These are phyloP conservation scores for Sordariomycetes sp. DNA, from an alignment of 2,329 filamentous ascomycete genomes.

Conservation along the genomic window DNA sequence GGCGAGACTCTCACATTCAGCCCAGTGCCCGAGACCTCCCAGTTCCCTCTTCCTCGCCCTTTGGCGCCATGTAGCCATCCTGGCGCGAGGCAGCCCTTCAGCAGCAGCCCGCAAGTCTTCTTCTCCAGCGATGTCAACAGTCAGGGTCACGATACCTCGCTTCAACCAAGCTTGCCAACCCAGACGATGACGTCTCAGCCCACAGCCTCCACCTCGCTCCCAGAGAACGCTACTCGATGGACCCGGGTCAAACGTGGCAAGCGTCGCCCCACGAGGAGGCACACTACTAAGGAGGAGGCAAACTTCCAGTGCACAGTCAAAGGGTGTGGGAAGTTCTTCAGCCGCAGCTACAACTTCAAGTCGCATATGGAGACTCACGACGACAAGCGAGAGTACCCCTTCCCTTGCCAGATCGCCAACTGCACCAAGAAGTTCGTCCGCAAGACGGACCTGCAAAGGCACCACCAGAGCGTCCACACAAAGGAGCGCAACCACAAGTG, in stretches of 20 bases:
- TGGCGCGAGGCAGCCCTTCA: background rate
- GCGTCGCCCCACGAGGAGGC: slow-evolving; percentile 19
- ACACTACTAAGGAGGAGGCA: slow-evolving; percentile 59
- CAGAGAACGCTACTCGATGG: background rate
- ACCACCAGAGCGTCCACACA: slow-evolving; percentile 61
- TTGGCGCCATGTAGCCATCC: background rate
- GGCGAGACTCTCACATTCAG: background rate
- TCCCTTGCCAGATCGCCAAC: slow-evolving; percentile 53
- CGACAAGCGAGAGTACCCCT: slow-evolving; percentile 60
- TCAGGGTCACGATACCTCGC: no score
- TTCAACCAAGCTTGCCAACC: no score
- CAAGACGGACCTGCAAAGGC: slow-evolving; percentile 65
- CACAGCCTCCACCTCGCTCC: background rate
- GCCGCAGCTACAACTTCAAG: slow-evolving; percentile 77
- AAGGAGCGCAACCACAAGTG: slow-evolving; percentile 64
- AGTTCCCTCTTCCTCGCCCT: background rate
- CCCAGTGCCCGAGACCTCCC: background rate
- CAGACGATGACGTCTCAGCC: background rate
- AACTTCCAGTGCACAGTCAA: slow-evolving; percentile 60
- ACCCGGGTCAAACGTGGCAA: slow-evolving; percentile 1
- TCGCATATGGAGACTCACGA: slow-evolving; percentile 82
- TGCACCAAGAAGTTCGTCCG: slow-evolving; percentile 74
- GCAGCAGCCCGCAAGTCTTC: background rate
- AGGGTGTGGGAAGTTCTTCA: slow-evolving; percentile 70
- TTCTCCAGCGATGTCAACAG: no score